These are phyloP conservation scores for Endocarpon pusillum DNA, from an alignment of 495 filamentous ascomycete species.

Conservation along the genomic window DNA sequence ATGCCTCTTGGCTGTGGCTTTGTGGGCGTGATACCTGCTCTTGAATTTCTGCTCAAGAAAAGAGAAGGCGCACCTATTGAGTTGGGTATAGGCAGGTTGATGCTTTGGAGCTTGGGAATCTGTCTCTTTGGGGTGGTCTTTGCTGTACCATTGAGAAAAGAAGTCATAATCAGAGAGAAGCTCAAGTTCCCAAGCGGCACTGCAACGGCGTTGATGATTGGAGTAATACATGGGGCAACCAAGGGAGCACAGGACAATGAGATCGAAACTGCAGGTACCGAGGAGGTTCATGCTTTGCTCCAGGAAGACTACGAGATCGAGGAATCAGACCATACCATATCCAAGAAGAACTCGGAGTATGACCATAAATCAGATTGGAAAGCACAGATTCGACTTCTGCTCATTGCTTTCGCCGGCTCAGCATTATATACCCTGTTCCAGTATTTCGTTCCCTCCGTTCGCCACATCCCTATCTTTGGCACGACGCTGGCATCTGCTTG, in stretches of 20 bases:
- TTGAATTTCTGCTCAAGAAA: conserved; percentile 61
- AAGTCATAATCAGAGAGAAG: conserved; percentile 84
- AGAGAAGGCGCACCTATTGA: conserved; percentile 50
- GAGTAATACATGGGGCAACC: conserved; percentile 57
- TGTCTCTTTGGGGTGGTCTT: conserved; percentile 95
- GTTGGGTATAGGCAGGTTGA: conserved; percentile 54
- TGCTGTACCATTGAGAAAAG: conserved; percentile 68
- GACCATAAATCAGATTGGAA: conserved; percentile 34
- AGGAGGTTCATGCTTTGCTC: no score
- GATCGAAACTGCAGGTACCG: no score
- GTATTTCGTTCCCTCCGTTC: conserved; percentile 78
- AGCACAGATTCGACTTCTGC: conserved; percentile 41
- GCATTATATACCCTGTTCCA: conserved; percentile 56
- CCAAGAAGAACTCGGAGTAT: no score
- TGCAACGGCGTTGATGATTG: conserved; percentile 84
- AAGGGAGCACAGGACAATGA: no score
- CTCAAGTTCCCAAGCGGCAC: conserved; percentile 88
- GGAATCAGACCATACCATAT: no score
- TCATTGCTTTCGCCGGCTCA: conserved; percentile 39
- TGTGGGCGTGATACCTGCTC: conserved; percentile 78
- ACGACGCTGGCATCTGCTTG: conserved; percentile 53
- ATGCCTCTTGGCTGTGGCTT: conserved; percentile 95
- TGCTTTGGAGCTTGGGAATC: conserved; percentile 82
- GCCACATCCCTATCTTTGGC: conserved; percentile 75
- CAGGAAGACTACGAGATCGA: no score